phyloP scores from a whole-genome alignment of 306 rosid genomes.

The Clitoria ternatea region DNA sequence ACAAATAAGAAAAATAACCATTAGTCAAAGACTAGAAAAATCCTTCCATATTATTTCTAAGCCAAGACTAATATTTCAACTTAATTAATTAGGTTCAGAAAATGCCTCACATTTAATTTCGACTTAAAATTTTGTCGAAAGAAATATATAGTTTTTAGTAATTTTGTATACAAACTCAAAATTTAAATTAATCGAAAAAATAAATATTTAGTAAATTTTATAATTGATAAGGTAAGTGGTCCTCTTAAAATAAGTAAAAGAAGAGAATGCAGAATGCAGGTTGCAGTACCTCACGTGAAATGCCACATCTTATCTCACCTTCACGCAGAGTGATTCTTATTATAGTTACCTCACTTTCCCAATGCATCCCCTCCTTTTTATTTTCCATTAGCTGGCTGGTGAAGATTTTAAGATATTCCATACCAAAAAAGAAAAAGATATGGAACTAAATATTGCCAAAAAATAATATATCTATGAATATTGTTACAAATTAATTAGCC shows the following conservation, averaged over 20 bases:
- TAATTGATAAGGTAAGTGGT: not conserved
- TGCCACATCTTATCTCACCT: conserved; percentile 25
- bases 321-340: not conserved
- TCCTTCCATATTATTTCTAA: too few relatives aligned
- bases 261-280: not conserved
- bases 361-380: not conserved
- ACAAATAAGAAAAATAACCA: too few relatives aligned
- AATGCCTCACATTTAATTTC: too few relatives aligned
- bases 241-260: not conserved
- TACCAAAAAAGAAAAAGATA: not conserved
- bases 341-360: not conserved
- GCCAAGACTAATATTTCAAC: too few relatives aligned
- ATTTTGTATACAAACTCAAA: too few relatives aligned
- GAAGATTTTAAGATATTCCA: not conserved
- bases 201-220: not conserved
- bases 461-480: too few relatives aligned
- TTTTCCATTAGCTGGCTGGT: not conserved
- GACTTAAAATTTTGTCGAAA: too few relatives aligned
- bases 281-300: conserved; percentile 30
- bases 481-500: too few relatives aligned
- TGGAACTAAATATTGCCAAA: too few relatives aligned
- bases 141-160: too few relatives aligned
- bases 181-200: not conserved
- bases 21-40: too few relatives aligned
- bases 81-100: too few relatives aligned